Evolutionary conservation across 305 asterid species (phyloP), one percentile per base, ranked within the genome.

Genomic region (Plantago coronopus): DNA sequence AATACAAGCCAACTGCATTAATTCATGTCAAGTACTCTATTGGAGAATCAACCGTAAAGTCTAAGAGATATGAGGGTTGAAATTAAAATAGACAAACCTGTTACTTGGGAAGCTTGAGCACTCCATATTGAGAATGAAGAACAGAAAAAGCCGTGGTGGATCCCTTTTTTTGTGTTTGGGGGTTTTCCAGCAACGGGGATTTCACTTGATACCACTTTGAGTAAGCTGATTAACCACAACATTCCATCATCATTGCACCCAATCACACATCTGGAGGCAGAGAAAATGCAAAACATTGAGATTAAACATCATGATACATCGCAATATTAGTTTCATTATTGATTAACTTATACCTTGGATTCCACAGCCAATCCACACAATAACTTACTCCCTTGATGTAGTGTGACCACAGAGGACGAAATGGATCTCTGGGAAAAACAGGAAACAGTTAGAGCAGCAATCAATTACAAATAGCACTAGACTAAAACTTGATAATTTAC

Each of bases 191-290:
- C 61, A 48, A 84, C 73, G 11, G 95, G 87, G 45, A 78, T 65
- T 72, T 86, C 93, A 66, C 63, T 70, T 63, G 89, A 78, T 34
- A 34, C 1, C 64, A 82, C 75, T 76, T 76, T 86, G 65, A 67
- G 75, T 69, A 91, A 74, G 81, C 80, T 79, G 55, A 84, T 79
- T 49, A 80, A 64, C 90, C 95, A 83, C 46, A 91, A 49, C 18
- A 80, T 67, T 67, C 98, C 98, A 57, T 91, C 97, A 69, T 89
- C 97, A 69, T 76, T 57, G 59, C 85, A 68, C 54, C 86, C 85
- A 66, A 81, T 54, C 57, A 89, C 65, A 53, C 95, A 89, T 68
- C 98, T 91, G 64, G 51, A 73, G 67, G 56, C 68, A 75, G 38
- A 75, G 43, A 62, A 57, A 71, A 31, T 46, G 50, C 17, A 37